These are phyloP conservation scores for Typha latifolia DNA, from an alignment of 176 grass and related monocot species.

Conservation along the genomic window DNA sequence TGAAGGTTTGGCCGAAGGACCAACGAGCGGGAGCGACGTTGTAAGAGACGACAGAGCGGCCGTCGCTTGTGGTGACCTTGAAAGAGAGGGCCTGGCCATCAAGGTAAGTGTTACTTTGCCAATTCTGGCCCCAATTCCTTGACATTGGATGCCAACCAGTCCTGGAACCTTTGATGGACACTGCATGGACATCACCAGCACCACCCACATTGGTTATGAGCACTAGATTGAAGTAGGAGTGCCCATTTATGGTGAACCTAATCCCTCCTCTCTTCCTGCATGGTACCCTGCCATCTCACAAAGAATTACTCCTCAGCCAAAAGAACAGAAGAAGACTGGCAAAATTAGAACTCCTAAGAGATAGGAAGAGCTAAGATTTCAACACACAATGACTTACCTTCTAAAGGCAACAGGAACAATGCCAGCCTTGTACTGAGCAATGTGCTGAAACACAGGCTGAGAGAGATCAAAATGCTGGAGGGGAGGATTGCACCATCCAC, in stretches of 20 bases:
- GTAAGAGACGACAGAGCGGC: conserved; percentile 43
- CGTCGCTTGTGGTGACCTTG: conserved; percentile 41
- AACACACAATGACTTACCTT: conserved; percentile 14
- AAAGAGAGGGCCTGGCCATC: conserved; percentile 51
- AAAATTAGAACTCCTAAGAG: not conserved
- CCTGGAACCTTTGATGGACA: conserved; percentile 38
- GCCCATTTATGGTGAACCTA: conserved; percentile 55
- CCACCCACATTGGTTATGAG: conserved; percentile 64
- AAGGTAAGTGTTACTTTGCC: conserved; percentile 61
- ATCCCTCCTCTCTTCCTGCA: conserved; percentile 57
- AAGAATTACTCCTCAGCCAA: not conserved
- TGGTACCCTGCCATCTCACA: conserved; percentile 32
- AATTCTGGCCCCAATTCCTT: conserved; percentile 76
- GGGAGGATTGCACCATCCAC: conserved; percentile 79
- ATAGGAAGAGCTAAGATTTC: not conserved
- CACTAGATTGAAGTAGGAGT: conserved; percentile 74
- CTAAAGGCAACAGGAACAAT: conserved; percentile 56
- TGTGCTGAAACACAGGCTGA: conserved; percentile 53
- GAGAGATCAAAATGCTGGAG: conserved; percentile 70
- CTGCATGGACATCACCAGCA: conserved; percentile 49
- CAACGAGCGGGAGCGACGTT: conserved; percentile 41
- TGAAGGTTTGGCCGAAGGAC: conserved; percentile 78
- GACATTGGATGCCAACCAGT: conserved; percentile 52
- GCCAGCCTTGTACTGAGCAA: conserved; percentile 43
- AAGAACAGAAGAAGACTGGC: not conserved